phyloP scores from a whole-genome alignment of 1,139 yeast species.

The Candida dubliniensis region DNA sequence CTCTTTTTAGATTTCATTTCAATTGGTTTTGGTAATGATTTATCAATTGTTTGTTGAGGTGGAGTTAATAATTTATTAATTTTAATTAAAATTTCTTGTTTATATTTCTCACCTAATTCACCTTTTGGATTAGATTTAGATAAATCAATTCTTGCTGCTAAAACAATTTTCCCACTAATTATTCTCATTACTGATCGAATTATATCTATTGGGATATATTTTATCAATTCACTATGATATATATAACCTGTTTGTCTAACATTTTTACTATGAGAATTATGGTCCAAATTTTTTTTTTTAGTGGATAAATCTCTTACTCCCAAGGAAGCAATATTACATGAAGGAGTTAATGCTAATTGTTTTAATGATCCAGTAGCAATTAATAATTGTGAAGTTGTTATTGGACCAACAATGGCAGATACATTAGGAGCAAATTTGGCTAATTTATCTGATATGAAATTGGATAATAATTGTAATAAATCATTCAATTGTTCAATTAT shows the following conservation, averaged over 20 bases:
- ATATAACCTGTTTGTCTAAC: conserved; percentile 67
- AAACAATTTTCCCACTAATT: conserved; percentile 71
- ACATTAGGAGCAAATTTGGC: conserved; percentile 76
- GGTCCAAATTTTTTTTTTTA: conserved; percentile 22
- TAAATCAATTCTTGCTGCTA: conserved; percentile 83
- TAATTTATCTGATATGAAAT: conserved; percentile 58
- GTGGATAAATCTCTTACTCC: conserved; percentile 63
- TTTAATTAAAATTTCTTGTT: conserved; percentile 57
- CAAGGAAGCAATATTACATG: conserved; percentile 79
- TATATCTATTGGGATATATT: conserved; percentile 54
- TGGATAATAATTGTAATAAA: conserved; percentile 45
- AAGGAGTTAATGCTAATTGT: conserved; percentile 70
- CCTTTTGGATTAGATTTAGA: conserved; percentile 50
- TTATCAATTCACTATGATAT: conserved; percentile 53
- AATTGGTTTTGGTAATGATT: conserved; percentile 81
- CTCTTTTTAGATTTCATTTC: conserved; percentile 79
- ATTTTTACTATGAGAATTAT: conserved; percentile 22
- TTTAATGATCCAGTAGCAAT: conserved; percentile 70
- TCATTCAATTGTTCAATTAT: conserved; percentile 47
- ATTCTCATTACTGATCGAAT: conserved; percentile 75
- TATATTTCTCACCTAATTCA: conserved; percentile 56
- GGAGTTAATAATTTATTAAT: conserved; percentile 76
- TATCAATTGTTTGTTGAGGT: conserved; percentile 65
- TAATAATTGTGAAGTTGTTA: conserved; percentile 72
- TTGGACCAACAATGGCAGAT: conserved; percentile 68